Evolutionary conservation across 768 basidiomycete genomes (phyloP).

Genomic region (Suillus decipiens): DNA sequence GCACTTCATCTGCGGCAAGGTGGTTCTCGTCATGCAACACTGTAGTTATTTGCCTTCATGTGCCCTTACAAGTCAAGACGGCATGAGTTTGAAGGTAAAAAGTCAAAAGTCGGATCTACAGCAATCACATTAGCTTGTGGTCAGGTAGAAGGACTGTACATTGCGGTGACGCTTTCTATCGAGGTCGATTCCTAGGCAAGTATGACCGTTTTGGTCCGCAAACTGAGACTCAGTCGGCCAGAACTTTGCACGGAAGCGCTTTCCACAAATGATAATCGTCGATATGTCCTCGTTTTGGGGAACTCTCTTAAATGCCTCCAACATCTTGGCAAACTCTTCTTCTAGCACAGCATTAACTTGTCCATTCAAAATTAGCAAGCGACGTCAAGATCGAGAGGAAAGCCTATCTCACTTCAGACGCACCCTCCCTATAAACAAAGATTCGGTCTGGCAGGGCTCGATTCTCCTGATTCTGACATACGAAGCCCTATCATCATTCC

Average conservation of each 20-base stretch:
- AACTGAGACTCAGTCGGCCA: conserved; percentile 51
- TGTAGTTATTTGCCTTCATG: conserved; percentile 76
- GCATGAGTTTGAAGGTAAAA: conserved; percentile 75
- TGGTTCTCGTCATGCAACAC: conserved; percentile 78
- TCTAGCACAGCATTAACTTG: conserved; percentile 63
- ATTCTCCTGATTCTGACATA: conserved; percentile 56
- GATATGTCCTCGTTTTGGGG: conserved; percentile 53
- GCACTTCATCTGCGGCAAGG: conserved; percentile 70
- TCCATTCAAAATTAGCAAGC: background rate
- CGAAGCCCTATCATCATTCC: conserved; percentile 70
- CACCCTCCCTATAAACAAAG: conserved; percentile 78
- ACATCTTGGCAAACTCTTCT: conserved; percentile 63
- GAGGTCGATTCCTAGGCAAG: conserved; percentile 75
- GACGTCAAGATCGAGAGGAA: background rate
- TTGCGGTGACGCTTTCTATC: conserved; percentile 73
- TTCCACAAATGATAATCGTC: conserved; percentile 81
- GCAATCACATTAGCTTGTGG: conserved; percentile 12
- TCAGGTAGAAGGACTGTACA: conserved; percentile 41
- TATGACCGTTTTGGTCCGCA: conserved; percentile 72
- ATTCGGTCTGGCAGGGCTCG: conserved; percentile 64
- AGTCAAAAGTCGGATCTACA: conserved; percentile 58
- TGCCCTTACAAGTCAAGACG: conserved; percentile 71
- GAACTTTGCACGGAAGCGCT: conserved; percentile 60
- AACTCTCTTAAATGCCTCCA: conserved; percentile 53
- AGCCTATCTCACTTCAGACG: conserved; percentile 61